Conservation (phyloP, 768 basidiomycete species). For the Omphalotus guepiniiformis region DNA sequence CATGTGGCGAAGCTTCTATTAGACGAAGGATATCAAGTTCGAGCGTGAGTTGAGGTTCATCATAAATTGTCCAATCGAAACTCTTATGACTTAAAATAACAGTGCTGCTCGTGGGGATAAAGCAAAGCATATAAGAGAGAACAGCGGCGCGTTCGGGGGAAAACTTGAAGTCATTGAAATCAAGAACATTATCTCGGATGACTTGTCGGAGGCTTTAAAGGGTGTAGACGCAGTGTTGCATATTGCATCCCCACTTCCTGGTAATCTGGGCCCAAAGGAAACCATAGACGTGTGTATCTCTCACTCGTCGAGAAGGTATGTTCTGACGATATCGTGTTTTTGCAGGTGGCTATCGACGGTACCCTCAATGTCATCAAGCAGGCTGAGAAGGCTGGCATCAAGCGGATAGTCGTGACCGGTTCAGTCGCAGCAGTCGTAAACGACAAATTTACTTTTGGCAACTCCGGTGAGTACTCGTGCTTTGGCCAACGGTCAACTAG, state of each 20-base stretch:
- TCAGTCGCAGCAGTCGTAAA: conserved; percentile 22
- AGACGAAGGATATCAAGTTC: conserved; percentile 21
- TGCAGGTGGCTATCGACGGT: conserved; percentile 28
- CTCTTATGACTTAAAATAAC: background rate
- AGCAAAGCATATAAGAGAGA: conserved; percentile 10
- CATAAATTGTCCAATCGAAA: background rate
- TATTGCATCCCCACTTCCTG: conserved; percentile 27
- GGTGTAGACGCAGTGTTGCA: conserved; percentile 40
- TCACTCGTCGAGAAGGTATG: background rate
- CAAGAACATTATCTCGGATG: conserved; percentile 17
- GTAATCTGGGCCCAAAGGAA: conserved; percentile 10
- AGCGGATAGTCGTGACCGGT: conserved; percentile 28
- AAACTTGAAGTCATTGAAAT: conserved; percentile 19
- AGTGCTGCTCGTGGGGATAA: conserved; percentile 19
- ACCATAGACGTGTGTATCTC: conserved; percentile 8
- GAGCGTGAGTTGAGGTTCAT: conserved; percentile 12
- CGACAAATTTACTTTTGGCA: conserved; percentile 17
- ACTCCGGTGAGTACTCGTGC: conserved; percentile 20
- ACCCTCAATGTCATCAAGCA: conserved; percentile 33
- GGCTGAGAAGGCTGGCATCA: conserved; percentile 28
- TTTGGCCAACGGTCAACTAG: background rate
- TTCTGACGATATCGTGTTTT: background rate
- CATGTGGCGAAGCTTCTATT: conserved; percentile 20
- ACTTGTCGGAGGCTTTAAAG: conserved; percentile 42
- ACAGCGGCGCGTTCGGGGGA: conserved; percentile 13